Conservation (phyloP, 2,329 filamentous ascomycete genomes). For the Epicoccum nigrum region DNA sequence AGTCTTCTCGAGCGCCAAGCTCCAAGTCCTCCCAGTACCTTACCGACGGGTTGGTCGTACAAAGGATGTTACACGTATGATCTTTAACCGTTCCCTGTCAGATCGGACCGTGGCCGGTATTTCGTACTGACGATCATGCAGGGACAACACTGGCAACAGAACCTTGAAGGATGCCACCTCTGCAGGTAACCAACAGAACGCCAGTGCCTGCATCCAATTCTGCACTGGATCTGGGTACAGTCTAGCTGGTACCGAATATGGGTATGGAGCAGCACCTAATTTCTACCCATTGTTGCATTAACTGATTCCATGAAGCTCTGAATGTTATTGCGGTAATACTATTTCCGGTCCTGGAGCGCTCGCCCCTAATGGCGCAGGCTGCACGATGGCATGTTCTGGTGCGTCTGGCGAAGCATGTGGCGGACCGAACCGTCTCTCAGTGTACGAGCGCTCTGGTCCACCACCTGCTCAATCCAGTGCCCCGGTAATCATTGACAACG, state of each 20-base stretch:
- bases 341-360: constrained; percentile 25
- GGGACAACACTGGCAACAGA: constrained; percentile 20
- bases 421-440: constrained; percentile 24
- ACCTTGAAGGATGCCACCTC: constrained; percentile 20
- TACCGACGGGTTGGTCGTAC: constrained; percentile 29
- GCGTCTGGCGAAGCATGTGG: constrained; percentile 35
- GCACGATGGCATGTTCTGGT: constrained; percentile 36
- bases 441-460: constrained; percentile 17
- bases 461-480: constrained; percentile 3
- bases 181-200: constrained; percentile 30
- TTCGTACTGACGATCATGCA: constrained; percentile 9
- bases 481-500: neutral
- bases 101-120: neutral
- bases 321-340: constrained; percentile 36
- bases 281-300: neutral
- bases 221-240: constrained; percentile 36
- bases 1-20: constrained; percentile 11
- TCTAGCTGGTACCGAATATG: constrained; percentile 43
- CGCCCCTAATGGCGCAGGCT: constrained; percentile 19
- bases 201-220: constrained; percentile 35
- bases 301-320: neutral
- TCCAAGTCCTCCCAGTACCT: neutral
- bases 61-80: constrained; percentile 38
- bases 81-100: neutral
- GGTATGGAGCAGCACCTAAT: constrained; percentile 28